phyloP scores from a whole-genome alignment of 805 yeast species.

The Candida golubevii region DNA sequence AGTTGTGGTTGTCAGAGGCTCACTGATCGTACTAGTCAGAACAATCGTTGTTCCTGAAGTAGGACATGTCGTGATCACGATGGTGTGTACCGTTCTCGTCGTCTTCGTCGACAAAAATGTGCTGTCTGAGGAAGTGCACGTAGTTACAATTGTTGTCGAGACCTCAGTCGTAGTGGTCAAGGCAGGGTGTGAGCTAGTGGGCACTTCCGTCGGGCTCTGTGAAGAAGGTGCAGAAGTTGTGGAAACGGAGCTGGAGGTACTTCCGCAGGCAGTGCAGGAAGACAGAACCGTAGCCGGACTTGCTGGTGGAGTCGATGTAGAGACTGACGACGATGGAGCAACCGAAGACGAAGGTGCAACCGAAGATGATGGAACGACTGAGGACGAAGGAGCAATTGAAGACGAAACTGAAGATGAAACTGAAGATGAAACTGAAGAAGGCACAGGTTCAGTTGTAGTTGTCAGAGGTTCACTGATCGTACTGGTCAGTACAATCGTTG shows the following conservation, averaged over 20 bases:
- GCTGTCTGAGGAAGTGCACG: constrained; percentile 1
- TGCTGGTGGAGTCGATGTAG: neutral
- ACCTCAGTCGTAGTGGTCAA: constrained; percentile 2
- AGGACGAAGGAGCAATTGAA: neutral
- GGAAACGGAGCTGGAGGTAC: neutral
- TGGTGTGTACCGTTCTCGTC: neutral
- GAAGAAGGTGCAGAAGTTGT: neutral
- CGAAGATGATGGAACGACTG: neutral
- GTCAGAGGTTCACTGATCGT: too few species aligned
- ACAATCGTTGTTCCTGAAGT: constrained; percentile 1
- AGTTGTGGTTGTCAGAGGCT: neutral
- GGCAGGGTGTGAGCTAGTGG: neutral
- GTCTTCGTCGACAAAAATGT: constrained; percentile 1
- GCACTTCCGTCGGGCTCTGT: neutral
- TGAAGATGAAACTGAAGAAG: too few species aligned
- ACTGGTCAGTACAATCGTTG: constrained; percentile 6
- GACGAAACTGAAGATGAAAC: neutral
- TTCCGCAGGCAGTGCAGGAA: neutral
- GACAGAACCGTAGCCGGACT: neutral
- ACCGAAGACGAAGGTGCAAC: neutral
- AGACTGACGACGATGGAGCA: neutral
- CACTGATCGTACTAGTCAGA: constrained; percentile 2
- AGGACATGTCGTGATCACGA: constrained; percentile 5
- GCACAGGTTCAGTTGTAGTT: too few species aligned
- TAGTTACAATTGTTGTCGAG: neutral